Conservation (phyloP, 345 rosid genomes). For the Acer yangbiense region DNA sequence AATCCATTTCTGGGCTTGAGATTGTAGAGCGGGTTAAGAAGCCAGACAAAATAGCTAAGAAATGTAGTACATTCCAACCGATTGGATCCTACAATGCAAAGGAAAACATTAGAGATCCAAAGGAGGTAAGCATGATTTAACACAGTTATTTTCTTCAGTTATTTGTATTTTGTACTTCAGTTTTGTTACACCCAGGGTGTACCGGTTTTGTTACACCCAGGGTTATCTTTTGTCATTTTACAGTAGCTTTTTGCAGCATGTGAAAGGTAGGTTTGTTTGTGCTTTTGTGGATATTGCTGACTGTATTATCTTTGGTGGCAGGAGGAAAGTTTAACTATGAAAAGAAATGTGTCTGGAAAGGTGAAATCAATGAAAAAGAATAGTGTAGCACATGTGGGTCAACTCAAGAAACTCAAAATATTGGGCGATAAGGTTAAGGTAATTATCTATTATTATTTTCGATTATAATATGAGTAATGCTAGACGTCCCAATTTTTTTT, state of each 20-base stretch:
- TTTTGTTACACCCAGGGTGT: neutral
- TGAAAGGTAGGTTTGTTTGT: neutral
- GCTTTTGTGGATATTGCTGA: neutral
- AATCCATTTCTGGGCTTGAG: constrained; percentile 44
- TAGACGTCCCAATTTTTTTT: no score
- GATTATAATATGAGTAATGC: neutral
- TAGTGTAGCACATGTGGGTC: constrained; percentile 33
- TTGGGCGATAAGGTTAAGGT: constrained; percentile 75
- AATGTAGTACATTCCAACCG: constrained; percentile 37
- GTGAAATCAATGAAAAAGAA: constrained; percentile 55
- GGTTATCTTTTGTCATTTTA: constrained; percentile 1
- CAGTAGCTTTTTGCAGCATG: neutral
- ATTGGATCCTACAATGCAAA: constrained; percentile 39
- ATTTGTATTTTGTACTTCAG: neutral
- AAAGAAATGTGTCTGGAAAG: constrained; percentile 44
- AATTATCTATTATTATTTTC: constrained; percentile 26
- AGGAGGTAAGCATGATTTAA: constrained; percentile 50
- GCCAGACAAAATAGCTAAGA: constrained; percentile 46
- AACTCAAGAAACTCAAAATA: constrained; percentile 68
- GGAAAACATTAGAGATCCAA: constrained; percentile 51
- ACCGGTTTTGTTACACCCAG: neutral
- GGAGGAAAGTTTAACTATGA: constrained; percentile 37
- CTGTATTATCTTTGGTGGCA: constrained; percentile 38
- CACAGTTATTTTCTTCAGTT: neutral
- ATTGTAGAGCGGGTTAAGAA: constrained; percentile 56